Percentiles rank a stretch among this genome's conserved stretches.
Evolutionary conservation across 257 asterid genomes (phyloP).

Genomic region (Salvia splendens): DNA sequence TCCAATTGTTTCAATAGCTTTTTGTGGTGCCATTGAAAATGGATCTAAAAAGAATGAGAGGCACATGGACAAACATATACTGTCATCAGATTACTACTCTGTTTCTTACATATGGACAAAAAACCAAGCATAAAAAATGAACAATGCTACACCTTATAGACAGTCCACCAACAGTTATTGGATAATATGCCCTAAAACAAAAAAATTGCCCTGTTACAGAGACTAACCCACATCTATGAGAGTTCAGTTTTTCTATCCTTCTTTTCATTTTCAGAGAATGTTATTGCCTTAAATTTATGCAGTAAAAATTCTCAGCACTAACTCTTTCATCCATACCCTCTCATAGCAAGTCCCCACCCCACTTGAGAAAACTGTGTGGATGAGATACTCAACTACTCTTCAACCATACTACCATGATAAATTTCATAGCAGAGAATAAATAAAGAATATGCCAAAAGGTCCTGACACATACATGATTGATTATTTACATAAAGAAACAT

Average conservation of each 20-base stretch:
- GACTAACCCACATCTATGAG: slow-evolving; percentile 1
- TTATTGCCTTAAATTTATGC: neutral
- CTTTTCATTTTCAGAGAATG: neutral
- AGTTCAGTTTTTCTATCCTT: neutral
- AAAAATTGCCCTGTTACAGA: neutral
- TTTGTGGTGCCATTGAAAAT: slow-evolving; percentile 63
- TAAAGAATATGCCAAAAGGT: neutral
- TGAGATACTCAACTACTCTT: neutral
- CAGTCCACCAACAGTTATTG: neutral
- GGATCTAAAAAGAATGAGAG: slow-evolving; percentile 58
- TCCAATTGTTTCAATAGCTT: slow-evolving; percentile 57
- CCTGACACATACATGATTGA: neutral
- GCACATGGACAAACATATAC: slow-evolving; percentile 27
- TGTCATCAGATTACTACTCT: slow-evolving; percentile 1
- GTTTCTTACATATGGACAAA: slow-evolving; percentile 2
- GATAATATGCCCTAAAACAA: neutral
- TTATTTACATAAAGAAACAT: slow-evolving; percentile 11
- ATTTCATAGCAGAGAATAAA: neutral
- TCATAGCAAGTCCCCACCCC: neutral
- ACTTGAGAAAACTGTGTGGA: neutral
- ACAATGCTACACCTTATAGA: neutral
- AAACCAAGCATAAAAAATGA: neutral
- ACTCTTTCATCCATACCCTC: slow-evolving; percentile 6
- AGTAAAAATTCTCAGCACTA: slow-evolving; percentile 2
- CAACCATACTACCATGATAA: neutral